phyloP scores from a whole-genome alignment of 805 yeast species.

The Lipomyces chichibuensis region DNA sequence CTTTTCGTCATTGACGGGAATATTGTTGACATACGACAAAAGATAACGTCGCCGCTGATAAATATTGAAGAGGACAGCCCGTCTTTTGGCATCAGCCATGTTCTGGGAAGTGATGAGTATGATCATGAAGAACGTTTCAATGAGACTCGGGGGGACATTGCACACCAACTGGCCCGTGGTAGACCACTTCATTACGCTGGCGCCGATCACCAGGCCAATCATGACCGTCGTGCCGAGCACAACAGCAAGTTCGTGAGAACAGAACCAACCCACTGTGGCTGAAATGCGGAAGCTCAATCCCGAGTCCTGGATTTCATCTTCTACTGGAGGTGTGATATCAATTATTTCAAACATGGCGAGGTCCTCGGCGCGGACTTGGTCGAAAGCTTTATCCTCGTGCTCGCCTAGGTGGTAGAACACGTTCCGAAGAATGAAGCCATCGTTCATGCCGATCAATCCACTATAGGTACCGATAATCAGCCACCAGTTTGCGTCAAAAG shows the following conservation, averaged over 20 bases:
- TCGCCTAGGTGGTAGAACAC: conserved; percentile 43
- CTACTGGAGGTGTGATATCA: conserved; percentile 1
- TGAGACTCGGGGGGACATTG: conserved; percentile 52
- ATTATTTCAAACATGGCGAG: conserved; percentile 41
- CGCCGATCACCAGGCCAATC: conserved; percentile 43
- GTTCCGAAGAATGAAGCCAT: conserved; percentile 50
- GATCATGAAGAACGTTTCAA: conserved; percentile 49
- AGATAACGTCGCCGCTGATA: conserved; percentile 7
- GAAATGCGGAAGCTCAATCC: too few relatives aligned
- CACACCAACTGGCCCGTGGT: conserved; percentile 49
- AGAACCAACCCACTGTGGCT: too few relatives aligned
- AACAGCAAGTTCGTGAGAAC: too few relatives aligned
- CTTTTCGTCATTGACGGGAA: background rate
- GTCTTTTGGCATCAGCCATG: conserved; percentile 10
- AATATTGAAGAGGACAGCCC: conserved; percentile 1
- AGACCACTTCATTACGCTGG: conserved; percentile 47
- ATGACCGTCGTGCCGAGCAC: conserved; percentile 33
- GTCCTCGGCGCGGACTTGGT: conserved; percentile 44
- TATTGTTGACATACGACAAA: too few relatives aligned
- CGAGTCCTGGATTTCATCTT: too few relatives aligned
- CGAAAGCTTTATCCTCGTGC: conserved; percentile 39
- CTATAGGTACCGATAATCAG: conserved; percentile 53
- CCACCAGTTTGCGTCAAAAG: conserved; percentile 51
- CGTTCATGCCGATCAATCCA: conserved; percentile 51
- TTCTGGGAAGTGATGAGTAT: conserved; percentile 38